Conservation (phyloP, 441 rosid species). For the Geranium incanum region DNA sequence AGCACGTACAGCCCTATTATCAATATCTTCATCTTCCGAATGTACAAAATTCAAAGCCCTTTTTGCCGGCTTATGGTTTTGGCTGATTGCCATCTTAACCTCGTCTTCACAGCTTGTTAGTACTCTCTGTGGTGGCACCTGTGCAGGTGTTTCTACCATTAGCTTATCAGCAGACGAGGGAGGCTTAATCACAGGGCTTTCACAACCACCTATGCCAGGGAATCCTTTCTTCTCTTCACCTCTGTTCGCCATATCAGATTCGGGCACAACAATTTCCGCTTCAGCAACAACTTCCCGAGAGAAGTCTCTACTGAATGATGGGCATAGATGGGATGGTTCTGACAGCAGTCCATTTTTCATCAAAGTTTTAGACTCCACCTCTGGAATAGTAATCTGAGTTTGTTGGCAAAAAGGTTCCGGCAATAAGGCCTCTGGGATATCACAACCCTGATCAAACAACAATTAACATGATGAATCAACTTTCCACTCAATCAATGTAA, state of each 20-base stretch:
- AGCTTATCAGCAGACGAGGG: slow-evolving; percentile 22
- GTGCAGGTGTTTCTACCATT: slow-evolving; percentile 39
- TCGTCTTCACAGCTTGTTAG: slow-evolving; percentile 26
- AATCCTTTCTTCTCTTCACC: background rate
- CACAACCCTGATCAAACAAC: slow-evolving; percentile 26
- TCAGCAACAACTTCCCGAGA: slow-evolving; percentile 23
- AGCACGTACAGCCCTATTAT: slow-evolving; percentile 10
- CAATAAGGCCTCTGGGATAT: slow-evolving; percentile 25
- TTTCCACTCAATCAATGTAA: background rate
- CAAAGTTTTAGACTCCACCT: slow-evolving; percentile 17
- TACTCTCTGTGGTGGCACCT: slow-evolving; percentile 36
- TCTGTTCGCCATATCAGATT: background rate
- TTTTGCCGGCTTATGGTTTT: slow-evolving; percentile 33
- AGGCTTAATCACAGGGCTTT: slow-evolving; percentile 31
- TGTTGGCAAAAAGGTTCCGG: slow-evolving; percentile 20
- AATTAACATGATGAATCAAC: background rate
- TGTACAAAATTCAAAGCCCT: slow-evolving; percentile 37
- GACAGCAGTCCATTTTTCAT: slow-evolving; percentile 15
- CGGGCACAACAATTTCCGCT: slow-evolving; percentile 16
- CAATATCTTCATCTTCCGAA: slow-evolving; percentile 13
- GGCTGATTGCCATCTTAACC: slow-evolving; percentile 11
- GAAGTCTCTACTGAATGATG: slow-evolving; percentile 30
- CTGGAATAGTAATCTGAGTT: slow-evolving; percentile 10
- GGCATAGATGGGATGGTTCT: slow-evolving; percentile 22
- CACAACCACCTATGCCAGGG: slow-evolving; percentile 9